Percentiles rank a stretch among this genome's conserved stretches.
Conservation (phyloP, 345 rosid genomes). For the Corchorus capsularis region DNA sequence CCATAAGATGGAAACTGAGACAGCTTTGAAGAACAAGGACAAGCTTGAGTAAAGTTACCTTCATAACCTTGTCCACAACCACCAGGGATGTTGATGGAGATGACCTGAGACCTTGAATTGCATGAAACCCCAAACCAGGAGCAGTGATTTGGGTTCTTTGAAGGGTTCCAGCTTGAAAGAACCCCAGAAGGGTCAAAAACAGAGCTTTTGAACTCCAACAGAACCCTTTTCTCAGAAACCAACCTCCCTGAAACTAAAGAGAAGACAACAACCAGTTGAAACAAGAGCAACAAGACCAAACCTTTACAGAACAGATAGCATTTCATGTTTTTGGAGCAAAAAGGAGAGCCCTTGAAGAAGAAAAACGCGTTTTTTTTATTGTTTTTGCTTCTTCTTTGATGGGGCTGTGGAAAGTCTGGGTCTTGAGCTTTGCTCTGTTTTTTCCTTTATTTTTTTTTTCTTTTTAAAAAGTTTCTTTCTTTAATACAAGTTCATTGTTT, state of each 20-base stretch:
- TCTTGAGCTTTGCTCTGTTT: background rate
- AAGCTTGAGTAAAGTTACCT: conserved; percentile 29
- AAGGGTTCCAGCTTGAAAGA: conserved; percentile 44
- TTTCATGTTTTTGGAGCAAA: background rate
- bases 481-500: background rate
- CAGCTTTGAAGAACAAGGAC: conserved; percentile 17
- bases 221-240: conserved; percentile 22
- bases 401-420: conserved; percentile 6
- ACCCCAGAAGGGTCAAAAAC: conserved; percentile 45
- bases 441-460: background rate
- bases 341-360: background rate
- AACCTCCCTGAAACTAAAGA: conserved; percentile 21
- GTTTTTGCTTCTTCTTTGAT: background rate
- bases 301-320: background rate
- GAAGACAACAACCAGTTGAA: conserved; percentile 20
- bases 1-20: conserved; percentile 23
- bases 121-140: conserved; percentile 55
- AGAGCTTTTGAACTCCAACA: conserved; percentile 44
- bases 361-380: conserved; percentile 3
- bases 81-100: conserved; percentile 39
- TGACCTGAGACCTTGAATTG: conserved; percentile 39
- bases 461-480: too few species aligned
- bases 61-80: conserved; percentile 18
- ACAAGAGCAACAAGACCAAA: conserved; percentile 11
- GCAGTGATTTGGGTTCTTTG: conserved; percentile 36